Evolutionary conservation across 768 basidiomycete species (phyloP), one percentile per base, ranked within the genome.

Genomic region (Terana coerulea): DNA sequence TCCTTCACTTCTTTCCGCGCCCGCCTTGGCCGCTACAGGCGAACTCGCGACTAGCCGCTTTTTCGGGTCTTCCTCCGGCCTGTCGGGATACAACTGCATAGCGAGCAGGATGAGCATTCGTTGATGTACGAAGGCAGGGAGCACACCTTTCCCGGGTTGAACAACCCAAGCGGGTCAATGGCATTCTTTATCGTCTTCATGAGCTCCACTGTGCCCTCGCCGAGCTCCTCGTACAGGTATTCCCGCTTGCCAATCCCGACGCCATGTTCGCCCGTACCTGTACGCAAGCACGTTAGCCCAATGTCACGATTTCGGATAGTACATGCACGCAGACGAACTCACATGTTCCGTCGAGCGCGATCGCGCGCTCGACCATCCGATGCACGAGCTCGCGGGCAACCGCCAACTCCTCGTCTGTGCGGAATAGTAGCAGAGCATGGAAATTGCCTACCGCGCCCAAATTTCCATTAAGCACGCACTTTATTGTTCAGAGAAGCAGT

Each of bases 251-350:
- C 91, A 6, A 93, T 67, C 1, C 92, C 91, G 12, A 94, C 86
- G 0, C 91, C 91, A 64, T 94, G 91, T 65, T 94, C 91, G 8
- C 90, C 89, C 3, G 87, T 89, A 58, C 86, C 86, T 89, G 54
- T 9, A 49, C 3, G 34, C 15, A 37, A 30, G 28, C 25, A 25
- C 19, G n/a, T 19, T 15, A 57, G 35, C 8, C 8, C n/a, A 9
- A 8, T 36, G 30, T 3, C 19, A n/a, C n/a, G 22, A n/a, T 11
- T 21, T 15, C 7, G 19, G 26, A 41, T 49, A 21, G n/a, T n/a
- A n/a, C n/a, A 43, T 15, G n/a, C 24, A 8, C 19, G 12, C 5
- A 26, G 31, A 39, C 14, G 28, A 17, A 67, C 83, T 55, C 56
- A 86, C 88, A 90, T 17, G 88, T 90, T 39, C 88, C 88, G 55